Percentiles rank a stretch among this genome's conserved stretches.
Conservation (phyloP, 129 eudicot genomes). For the Rutidosis leptorrhynchoides region DNA sequence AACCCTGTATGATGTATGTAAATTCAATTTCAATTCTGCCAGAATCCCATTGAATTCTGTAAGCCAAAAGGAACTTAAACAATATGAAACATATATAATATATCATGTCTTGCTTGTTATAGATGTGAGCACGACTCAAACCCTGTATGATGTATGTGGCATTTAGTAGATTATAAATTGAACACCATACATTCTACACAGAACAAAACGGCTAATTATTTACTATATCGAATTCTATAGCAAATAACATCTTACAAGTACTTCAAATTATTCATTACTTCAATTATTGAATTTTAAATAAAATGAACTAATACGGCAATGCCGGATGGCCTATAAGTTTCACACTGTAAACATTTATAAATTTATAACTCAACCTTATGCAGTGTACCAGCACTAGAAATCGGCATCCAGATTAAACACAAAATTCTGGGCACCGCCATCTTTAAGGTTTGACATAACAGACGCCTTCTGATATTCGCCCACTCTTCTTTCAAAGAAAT, state of each 20-base stretch:
- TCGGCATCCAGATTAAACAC: conserved; percentile 76
- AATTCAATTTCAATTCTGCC: no score
- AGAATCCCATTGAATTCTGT: no score
- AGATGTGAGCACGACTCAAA: no score
- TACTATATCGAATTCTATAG: neutral
- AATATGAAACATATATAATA: no score
- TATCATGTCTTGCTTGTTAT: no score
- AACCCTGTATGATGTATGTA: no score
- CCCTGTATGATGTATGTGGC: no score
- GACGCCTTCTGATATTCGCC: conserved; percentile 90
- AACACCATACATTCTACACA: neutral
- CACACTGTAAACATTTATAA: neutral
- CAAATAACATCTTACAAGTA: neutral
- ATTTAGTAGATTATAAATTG: no score
- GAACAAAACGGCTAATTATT: no score
- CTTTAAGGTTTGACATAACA: conserved; percentile 69
- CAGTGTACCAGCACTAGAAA: conserved; percentile 34
- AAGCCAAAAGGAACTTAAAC: no score
- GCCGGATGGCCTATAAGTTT: neutral
- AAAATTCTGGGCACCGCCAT: conserved; percentile 40
- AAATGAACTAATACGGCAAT: neutral
- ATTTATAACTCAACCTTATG: neutral
- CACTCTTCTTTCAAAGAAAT: conserved; percentile 86
- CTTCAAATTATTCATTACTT: neutral
- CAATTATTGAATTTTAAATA: neutral